These are phyloP conservation scores for Vickermania spadyakhi DNA, from an alignment of 208 protist genomes.

Conservation along the genomic window DNA sequence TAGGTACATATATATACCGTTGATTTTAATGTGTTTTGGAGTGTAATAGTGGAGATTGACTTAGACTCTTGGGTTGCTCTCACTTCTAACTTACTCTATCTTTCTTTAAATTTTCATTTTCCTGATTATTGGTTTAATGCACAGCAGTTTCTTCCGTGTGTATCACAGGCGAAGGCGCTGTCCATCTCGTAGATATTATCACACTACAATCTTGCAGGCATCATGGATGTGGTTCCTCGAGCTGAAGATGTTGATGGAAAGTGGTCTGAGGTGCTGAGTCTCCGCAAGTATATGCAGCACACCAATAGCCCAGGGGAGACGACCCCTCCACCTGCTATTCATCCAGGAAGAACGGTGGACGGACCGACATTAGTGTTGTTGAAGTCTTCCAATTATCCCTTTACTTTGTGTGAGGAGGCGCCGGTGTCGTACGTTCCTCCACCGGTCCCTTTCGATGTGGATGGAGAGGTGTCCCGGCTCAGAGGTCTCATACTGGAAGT, in stretches of 20 bases:
- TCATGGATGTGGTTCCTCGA: not conserved
- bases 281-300: not conserved
- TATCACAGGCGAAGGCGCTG: not conserved
- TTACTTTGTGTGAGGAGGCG: conserved; percentile 70
- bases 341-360: conserved; percentile 57
- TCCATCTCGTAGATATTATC: too few relatives aligned
- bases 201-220: too few relatives aligned
- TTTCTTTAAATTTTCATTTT: not conserved
- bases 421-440: conserved; percentile 62
- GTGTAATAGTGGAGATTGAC: not conserved
- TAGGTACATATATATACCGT: too few relatives aligned
- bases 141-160: not conserved
- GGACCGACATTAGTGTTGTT: conserved; percentile 42
- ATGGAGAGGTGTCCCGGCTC: conserved; percentile 36
- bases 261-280: not conserved
- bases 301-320: not conserved
- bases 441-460: conserved; percentile 68
- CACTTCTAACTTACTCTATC: not conserved
- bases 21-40: too few relatives aligned
- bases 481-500: conserved; percentile 42
- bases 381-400: conserved; percentile 73
- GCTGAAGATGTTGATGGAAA: not conserved
- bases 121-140: not conserved
- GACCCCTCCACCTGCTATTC: conserved; percentile 8
- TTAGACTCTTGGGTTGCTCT: not conserved